These are phyloP conservation scores for Quercus tomentella DNA, from an alignment of 331 rosid species.

Conservation along the genomic window DNA sequence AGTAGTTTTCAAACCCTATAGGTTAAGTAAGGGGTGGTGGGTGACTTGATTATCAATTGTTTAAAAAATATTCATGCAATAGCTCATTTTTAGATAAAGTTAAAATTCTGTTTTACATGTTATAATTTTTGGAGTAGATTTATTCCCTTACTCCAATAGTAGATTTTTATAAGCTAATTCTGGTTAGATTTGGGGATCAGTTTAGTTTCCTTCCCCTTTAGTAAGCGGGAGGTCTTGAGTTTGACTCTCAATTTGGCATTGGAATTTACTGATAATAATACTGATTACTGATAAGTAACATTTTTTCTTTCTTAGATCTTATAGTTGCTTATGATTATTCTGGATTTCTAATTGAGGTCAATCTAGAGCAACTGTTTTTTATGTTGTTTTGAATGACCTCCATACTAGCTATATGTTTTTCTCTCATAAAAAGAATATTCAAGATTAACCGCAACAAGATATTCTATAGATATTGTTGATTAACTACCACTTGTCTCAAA, in stretches of 20 bases:
- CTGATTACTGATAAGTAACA: not conserved
- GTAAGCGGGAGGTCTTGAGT: slow-evolving; percentile 98
- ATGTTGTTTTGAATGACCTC: not conserved
- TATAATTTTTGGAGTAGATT: too few relatives aligned
- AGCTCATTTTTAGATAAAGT: too few relatives aligned
- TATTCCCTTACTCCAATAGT: too few relatives aligned
- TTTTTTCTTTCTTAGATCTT: not conserved
- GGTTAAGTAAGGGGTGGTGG: too few relatives aligned
- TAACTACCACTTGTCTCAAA: too few relatives aligned
- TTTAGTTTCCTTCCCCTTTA: slow-evolving; percentile 12
- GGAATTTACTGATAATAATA: too few relatives aligned
- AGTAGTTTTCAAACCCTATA: too few relatives aligned
- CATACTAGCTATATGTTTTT: not conserved
- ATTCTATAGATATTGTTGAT: not conserved
- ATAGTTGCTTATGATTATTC: not conserved
- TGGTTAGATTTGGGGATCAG: too few relatives aligned
- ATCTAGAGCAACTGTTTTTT: not conserved
- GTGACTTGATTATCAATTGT: too few relatives aligned
- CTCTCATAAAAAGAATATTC: not conserved
- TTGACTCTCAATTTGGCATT: slow-evolving; percentile 58
- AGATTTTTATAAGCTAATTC: too few relatives aligned
- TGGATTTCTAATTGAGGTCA: not conserved
- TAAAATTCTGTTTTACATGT: too few relatives aligned
- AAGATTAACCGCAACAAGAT: not conserved
- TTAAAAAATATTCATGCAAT: too few relatives aligned